phyloP scores from a whole-genome alignment of 2,329 filamentous ascomycete genomes.

The Pestalotiopsis sp. region DNA sequence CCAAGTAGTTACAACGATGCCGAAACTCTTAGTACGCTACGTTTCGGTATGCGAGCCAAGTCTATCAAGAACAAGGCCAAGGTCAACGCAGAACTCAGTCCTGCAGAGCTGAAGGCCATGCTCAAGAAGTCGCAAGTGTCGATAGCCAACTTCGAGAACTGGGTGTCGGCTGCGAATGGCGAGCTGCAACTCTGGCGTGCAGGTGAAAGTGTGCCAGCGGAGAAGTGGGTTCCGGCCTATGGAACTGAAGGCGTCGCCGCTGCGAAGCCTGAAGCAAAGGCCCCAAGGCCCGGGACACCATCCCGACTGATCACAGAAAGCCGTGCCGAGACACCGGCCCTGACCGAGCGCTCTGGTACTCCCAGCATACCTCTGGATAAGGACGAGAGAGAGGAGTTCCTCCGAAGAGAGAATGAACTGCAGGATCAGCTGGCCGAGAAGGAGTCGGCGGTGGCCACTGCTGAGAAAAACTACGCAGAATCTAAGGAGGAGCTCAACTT shows the following conservation, averaged over 20 bases:
- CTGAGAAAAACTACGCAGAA: conserved; percentile 80
- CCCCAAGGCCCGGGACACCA: conserved; percentile 56
- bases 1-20: conserved; percentile 97
- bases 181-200: conserved; percentile 87
- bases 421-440: conserved; percentile 96
- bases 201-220: conserved; percentile 86
- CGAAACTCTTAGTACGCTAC: conserved; percentile 88
- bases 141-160: conserved; percentile 72
- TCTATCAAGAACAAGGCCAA: conserved; percentile 99
- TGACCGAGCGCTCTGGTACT: conserved; percentile 83
- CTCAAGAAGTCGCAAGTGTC: conserved; percentile 93
- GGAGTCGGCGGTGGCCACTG: conserved; percentile 77
- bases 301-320: conserved; percentile 57
- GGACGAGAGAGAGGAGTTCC: conserved; percentile 94
- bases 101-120: conserved; percentile 89
- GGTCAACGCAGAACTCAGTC: conserved; percentile 97
- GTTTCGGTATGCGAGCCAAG: conserved; percentile 96
- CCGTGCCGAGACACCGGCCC: conserved; percentile 63
- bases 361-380: conserved; percentile 89
- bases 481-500: conserved; percentile 84
- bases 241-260: conserved; percentile 53
- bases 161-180: conserved; percentile 33
- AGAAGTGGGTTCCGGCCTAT: conserved; percentile 78
- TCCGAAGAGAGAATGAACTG: conserved; percentile 92
- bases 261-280: conserved; percentile 46